Evolutionary conservation across 495 filamentous ascomycete species (phyloP), one percentile per base, ranked within the genome.

Genomic region (Aspergillus biplanus): DNA sequence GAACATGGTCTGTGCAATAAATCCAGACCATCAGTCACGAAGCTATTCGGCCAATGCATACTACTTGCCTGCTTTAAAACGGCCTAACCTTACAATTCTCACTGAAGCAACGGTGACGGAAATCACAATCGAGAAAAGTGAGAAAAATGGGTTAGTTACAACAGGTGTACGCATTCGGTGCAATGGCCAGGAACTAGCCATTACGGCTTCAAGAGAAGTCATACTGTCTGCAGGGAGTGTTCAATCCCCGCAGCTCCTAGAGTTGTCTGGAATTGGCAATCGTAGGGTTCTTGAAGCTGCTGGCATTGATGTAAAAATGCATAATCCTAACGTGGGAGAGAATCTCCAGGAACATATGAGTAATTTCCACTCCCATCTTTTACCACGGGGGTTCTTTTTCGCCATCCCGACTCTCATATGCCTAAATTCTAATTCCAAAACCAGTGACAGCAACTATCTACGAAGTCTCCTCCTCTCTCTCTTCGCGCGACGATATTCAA

Each of bases 331-430:
- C 21, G 85, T 87, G 2, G 85, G 85, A 6, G 77, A 82, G 55
- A 86, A 86, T 44, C 69, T 86, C 3, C 85, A 87, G 60, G 85
- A 87, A 16, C 83, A 86, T 61, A 62, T 81, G 15, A 49, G 27
- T 15, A 49, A 49, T 5, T 21, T 6, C 7, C 18, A 3, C 15
- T 16, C 16, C n/a, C 46, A 21, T 21, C 6, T 52, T 58, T 3
- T 56, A 12, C 0, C 62, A 65, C 9, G 31, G 37, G 15, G 42
- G 7, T 7, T 39, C 48, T 53, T 18, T 32, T 50, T 9, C 4
- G 15, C 18, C 48, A 12, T 50, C 48, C 18, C 15, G 2, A 8
- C 15, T 50, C 18, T 9, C n/a, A n/a, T n/a, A n/a, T n/a, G n/a
- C n/a, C 39, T 50, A 21, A 21, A 50, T 16, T 39, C 37, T 39